Conservation (phyloP, 2,329 filamentous ascomycete genomes). For the Sarocladium oryzae region DNA sequence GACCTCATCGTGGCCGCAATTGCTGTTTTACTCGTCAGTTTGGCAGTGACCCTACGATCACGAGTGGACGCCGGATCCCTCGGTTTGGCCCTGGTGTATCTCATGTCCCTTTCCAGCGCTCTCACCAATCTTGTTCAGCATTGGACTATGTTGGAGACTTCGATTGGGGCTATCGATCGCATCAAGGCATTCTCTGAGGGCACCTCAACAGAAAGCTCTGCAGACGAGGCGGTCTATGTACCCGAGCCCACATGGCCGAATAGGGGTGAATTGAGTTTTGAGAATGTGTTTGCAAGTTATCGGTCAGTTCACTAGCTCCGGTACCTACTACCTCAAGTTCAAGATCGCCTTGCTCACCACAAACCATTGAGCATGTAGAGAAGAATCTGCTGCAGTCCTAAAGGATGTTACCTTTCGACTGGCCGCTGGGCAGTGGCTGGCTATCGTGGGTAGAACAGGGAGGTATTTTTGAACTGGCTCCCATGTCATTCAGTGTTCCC, state of each 20-base stretch:
- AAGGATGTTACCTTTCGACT: too few relatives aligned
- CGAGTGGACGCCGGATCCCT: constrained; percentile 24
- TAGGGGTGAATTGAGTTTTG: constrained; percentile 16
- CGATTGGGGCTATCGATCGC: constrained; percentile 22
- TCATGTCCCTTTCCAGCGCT: constrained; percentile 21
- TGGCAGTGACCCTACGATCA: constrained; percentile 30
- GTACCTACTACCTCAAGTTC: too few relatives aligned
- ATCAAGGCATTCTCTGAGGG: constrained; percentile 21
- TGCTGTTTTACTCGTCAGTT: constrained; percentile 28
- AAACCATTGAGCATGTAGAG: too few relatives aligned
- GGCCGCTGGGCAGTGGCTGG: too few relatives aligned
- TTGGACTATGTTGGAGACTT: constrained; percentile 25
- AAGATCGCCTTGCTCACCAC: too few relatives aligned
- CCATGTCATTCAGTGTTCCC: constrained; percentile 27
- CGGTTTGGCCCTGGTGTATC: constrained; percentile 31
- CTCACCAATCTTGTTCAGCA: constrained; percentile 22
- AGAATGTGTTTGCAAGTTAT: too few relatives aligned
- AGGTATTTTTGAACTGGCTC: constrained; percentile 22
- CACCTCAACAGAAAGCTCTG: constrained; percentile 19
- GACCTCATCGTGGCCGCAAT: constrained; percentile 44
- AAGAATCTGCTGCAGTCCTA: too few relatives aligned
- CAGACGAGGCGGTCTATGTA: too few relatives aligned
- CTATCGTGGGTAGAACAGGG: too few relatives aligned
- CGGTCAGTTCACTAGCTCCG: too few relatives aligned
- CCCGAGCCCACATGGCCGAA: too few relatives aligned